phyloP scores from a whole-genome alignment of 768 basidiomycete species.

The Tulasnella sp. region DNA sequence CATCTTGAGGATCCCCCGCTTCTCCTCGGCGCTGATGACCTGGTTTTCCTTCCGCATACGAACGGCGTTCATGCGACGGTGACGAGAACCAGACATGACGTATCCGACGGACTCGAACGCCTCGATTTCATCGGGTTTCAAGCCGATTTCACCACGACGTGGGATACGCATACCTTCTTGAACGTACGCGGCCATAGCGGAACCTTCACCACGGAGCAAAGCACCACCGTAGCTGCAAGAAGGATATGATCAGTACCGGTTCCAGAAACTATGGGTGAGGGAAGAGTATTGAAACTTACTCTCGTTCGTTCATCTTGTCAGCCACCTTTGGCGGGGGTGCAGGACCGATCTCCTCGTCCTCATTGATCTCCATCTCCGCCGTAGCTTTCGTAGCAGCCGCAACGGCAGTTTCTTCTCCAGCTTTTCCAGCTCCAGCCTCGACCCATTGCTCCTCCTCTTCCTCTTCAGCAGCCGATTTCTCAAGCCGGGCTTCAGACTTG shows the following conservation, averaged over 20 bases:
- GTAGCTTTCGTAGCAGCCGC: neutral
- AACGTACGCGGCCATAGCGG: slow-evolving; percentile 96
- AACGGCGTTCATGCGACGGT: slow-evolving; percentile 97
- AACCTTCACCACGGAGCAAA: slow-evolving; percentile 89
- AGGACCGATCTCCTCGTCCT: slow-evolving; percentile 75
- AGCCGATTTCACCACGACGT: slow-evolving; percentile 96
- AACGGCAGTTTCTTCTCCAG: slow-evolving; percentile 28
- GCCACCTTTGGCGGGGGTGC: slow-evolving; percentile 54
- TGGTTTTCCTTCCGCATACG: slow-evolving; percentile 99
- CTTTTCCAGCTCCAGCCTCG: slow-evolving; percentile 43
- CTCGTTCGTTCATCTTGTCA: slow-evolving; percentile 67
- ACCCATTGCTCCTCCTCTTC: slow-evolving; percentile 56
- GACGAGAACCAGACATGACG: slow-evolving; percentile 95
- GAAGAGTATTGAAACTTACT: slow-evolving; percentile 36
- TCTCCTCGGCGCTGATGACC: slow-evolving; percentile 98
- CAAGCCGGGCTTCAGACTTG: neutral
- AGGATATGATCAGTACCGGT: slow-evolving; percentile 1
- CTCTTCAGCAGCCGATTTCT: slow-evolving; percentile 33
- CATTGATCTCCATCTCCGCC: slow-evolving; percentile 43
- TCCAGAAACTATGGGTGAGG: neutral
- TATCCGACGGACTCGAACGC: slow-evolving; percentile 86
- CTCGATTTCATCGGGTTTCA: slow-evolving; percentile 83
- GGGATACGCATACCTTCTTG: slow-evolving; percentile 64
- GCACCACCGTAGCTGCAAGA: slow-evolving; percentile 67
- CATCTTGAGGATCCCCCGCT: slow-evolving; percentile 89